phyloP scores from a whole-genome alignment of 176 grass and related monocot genomes.

The Paspalum notatum region DNA sequence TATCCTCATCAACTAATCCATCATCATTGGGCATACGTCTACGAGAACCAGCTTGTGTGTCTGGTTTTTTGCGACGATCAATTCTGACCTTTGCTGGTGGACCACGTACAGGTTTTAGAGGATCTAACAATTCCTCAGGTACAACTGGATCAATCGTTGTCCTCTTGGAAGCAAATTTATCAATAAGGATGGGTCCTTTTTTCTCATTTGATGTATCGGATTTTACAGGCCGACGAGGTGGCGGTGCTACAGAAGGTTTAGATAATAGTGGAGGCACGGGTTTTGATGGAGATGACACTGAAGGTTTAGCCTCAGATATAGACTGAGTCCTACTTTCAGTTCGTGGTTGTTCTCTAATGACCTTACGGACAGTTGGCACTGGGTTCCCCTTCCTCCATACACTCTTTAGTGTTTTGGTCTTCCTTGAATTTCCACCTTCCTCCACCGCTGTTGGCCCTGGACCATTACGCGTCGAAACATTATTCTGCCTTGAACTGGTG shows the following conservation, averaged over 20 bases:
- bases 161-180: slow-evolving; percentile 85
- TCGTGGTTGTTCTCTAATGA: slow-evolving; percentile 61
- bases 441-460: slow-evolving; percentile 34
- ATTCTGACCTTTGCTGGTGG: slow-evolving; percentile 62
- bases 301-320: slow-evolving; percentile 35
- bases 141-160: slow-evolving; percentile 66
- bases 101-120: slow-evolving; percentile 66
- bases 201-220: slow-evolving; percentile 61
- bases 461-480: slow-evolving; percentile 37
- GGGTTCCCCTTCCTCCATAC: slow-evolving; percentile 95
- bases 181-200: slow-evolving; percentile 88
- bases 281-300: slow-evolving; percentile 47
- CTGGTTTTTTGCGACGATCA: slow-evolving; percentile 62
- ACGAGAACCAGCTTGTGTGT: slow-evolving; percentile 42
- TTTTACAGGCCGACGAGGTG: slow-evolving; percentile 43
- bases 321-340: slow-evolving; percentile 50
- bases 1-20: slow-evolving; percentile 54
- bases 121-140: slow-evolving; percentile 59
- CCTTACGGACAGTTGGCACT: slow-evolving; percentile 62
- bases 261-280: slow-evolving; percentile 46
- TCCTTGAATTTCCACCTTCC: slow-evolving; percentile 50
- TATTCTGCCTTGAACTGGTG: slow-evolving; percentile 48
- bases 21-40: slow-evolving; percentile 48
- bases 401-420: slow-evolving; percentile 74
- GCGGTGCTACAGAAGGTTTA: slow-evolving; percentile 61